Evolutionary conservation across 306 rosid genomes (phyloP).

Genomic region (Cercis canadensis): DNA sequence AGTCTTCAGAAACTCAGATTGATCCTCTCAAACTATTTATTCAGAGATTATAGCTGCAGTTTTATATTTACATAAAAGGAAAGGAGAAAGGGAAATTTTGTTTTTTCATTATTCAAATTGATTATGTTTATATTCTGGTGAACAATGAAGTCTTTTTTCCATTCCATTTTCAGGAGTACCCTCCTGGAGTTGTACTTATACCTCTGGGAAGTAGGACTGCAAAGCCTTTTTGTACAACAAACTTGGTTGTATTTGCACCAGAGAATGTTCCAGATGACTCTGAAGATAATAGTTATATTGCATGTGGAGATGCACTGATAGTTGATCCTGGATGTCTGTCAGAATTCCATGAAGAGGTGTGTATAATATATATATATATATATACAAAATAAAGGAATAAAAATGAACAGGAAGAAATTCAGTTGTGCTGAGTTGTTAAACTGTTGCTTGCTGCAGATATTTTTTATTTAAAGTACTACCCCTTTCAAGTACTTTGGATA

Average conservation of each 20-base stretch:
- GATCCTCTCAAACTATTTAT: conserved; percentile 2
- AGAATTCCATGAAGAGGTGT: conserved; percentile 78
- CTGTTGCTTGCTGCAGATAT: not conserved
- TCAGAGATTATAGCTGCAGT: conserved; percentile 6
- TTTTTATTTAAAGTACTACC: not conserved
- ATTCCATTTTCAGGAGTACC: conserved; percentile 70
- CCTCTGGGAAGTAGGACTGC: conserved; percentile 82
- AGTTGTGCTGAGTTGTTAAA: not conserved
- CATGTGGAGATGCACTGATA: conserved; percentile 82
- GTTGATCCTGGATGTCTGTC: conserved; percentile 91
- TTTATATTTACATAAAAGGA: conserved; percentile 15
- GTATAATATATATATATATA: not conserved
- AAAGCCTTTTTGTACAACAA: conserved; percentile 77
- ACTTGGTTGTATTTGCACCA: conserved; percentile 80
- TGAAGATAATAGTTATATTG: conserved; percentile 50
- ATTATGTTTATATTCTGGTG: conserved; percentile 32
- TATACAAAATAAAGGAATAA: no score
- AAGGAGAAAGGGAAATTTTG: no score
- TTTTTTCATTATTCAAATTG: conserved; percentile 13
- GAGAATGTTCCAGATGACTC: conserved; percentile 43
- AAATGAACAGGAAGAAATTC: not conserved
- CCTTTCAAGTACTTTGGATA: not conserved
- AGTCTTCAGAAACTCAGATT: conserved; percentile 14
- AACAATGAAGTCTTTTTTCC: conserved; percentile 10
- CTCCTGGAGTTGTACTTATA: conserved; percentile 71